Evolutionary conservation across 768 basidiomycete species (phyloP).

Genomic region (Clathrus columnatus): DNA sequence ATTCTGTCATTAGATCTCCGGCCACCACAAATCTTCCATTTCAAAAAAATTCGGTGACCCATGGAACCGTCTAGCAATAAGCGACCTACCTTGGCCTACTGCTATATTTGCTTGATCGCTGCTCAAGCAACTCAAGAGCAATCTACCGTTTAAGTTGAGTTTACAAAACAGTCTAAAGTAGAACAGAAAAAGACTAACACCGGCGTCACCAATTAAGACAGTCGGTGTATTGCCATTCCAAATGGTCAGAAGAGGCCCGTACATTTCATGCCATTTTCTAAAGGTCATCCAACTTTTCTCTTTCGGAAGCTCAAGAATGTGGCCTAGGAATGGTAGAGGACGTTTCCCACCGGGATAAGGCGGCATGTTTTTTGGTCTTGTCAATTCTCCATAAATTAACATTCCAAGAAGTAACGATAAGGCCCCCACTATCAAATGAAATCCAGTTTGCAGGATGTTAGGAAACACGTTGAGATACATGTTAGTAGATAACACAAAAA

Average conservation of each 20-base stretch:
- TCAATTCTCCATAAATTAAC: slow-evolving; percentile 5
- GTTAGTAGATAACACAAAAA: background rate
- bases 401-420: background rate
- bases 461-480: background rate
- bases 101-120: slow-evolving; percentile 15
- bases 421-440: background rate
- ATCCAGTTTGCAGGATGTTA: background rate
- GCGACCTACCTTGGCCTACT: slow-evolving; percentile 13
- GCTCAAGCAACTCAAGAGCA: slow-evolving; percentile 14
- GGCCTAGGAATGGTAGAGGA: slow-evolving; percentile 10
- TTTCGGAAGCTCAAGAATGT: slow-evolving; percentile 13
- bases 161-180: background rate
- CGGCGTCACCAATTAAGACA: slow-evolving; percentile 10
- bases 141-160: slow-evolving; percentile 1
- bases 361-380: slow-evolving; percentile 11
- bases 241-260: slow-evolving; percentile 14
- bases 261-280: slow-evolving; percentile 13
- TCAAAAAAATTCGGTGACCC: too few species aligned
- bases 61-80: background rate
- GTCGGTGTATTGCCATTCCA: slow-evolving; percentile 17
- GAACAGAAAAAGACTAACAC: background rate
- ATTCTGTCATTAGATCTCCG: slow-evolving; percentile 16
- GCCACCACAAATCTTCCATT: slow-evolving; percentile 11
- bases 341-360: slow-evolving; percentile 12
- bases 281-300: slow-evolving; percentile 15